A percentile compares a stretch with the other conserved stretches of the same genome.
phyloP scores from a whole-genome alignment of 192 early-diverging fungal genomes.

The Coemansia sp. region DNA sequence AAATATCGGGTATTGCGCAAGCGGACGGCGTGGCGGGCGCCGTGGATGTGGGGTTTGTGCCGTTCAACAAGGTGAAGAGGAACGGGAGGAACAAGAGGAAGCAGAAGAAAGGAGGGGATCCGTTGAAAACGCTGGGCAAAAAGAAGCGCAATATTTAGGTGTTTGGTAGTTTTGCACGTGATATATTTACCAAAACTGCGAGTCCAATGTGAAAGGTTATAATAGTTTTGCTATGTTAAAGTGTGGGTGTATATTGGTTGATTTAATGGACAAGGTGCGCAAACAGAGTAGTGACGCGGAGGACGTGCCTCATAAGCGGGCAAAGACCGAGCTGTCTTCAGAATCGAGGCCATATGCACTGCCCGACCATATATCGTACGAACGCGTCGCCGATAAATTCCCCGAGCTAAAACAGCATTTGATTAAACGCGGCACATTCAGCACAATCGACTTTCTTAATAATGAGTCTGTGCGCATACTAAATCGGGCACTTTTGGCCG shows the following conservation, averaged over 20 bases:
- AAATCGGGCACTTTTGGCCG: slow-evolving; percentile 30
- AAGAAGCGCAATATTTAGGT: slow-evolving; percentile 30
- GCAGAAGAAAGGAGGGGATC: slow-evolving; percentile 26
- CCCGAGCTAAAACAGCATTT: slow-evolving; percentile 18
- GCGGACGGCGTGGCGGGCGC: slow-evolving; percentile 41
- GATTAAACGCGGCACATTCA: background rate
- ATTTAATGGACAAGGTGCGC: background rate
- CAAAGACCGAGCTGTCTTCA: background rate
- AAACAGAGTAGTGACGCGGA: background rate
- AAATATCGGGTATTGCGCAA: slow-evolving; percentile 56
- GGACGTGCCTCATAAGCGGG: background rate
- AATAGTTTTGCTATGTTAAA: background rate
- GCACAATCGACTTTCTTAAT: slow-evolving; percentile 29
- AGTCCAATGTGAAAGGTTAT: too few relatives aligned
- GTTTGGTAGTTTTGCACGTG: background rate
- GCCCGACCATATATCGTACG: slow-evolving; percentile 20
- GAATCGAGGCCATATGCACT: slow-evolving; percentile 10
- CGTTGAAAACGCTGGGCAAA: slow-evolving; percentile 45
- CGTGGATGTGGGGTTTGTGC: slow-evolving; percentile 48
- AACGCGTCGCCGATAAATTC: slow-evolving; percentile 9
- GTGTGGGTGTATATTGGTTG: background rate
- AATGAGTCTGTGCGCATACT: slow-evolving; percentile 21
- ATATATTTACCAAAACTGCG: background rate
- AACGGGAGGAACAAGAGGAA: slow-evolving; percentile 6
- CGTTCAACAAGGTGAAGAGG: slow-evolving; percentile 50